A percentile compares a stretch with the other conserved stretches of the same genome.
Conservation (phyloP, 192 early-diverging fungal species). For the Coemansia sp. region DNA sequence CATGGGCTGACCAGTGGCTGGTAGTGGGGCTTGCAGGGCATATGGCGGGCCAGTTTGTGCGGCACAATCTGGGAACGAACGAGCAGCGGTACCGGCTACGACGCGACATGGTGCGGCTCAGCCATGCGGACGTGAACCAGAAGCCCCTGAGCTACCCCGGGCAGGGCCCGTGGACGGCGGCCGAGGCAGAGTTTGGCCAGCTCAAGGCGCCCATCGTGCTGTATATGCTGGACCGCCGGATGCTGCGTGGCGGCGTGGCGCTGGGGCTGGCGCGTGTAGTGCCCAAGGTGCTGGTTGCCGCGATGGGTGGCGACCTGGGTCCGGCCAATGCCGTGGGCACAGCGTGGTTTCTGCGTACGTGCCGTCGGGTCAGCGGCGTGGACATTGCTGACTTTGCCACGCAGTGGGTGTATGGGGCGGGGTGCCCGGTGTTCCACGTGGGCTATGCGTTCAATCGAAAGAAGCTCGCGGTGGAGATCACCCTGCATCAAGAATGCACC, state of each 20-base stretch:
- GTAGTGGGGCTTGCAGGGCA: constrained; percentile 77
- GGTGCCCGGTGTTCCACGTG: constrained; percentile 85
- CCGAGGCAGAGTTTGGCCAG: constrained; percentile 71
- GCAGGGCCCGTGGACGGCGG: constrained; percentile 55
- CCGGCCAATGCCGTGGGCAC: constrained; percentile 60
- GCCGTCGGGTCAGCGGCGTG: constrained; percentile 83
- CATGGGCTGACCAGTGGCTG: constrained; percentile 88
- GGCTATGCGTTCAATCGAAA: constrained; percentile 88
- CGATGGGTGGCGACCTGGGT: constrained; percentile 66
- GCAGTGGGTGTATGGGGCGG: constrained; percentile 93
- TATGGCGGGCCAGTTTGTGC: constrained; percentile 70
- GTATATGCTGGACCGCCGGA: constrained; percentile 86
- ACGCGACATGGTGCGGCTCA: constrained; percentile 81
- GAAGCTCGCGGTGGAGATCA: constrained; percentile 93
- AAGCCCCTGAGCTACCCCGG: constrained; percentile 75
- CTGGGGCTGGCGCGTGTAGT: constrained; percentile 74
- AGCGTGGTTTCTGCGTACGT: constrained; percentile 71
- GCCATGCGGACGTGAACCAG: constrained; percentile 81
- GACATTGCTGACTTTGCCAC: constrained; percentile 80
- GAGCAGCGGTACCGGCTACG: constrained; percentile 80
- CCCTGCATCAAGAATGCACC: constrained; percentile 70
- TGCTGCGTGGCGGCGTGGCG: constrained; percentile 72
- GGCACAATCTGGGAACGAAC: constrained; percentile 80
- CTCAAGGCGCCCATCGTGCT: constrained; percentile 87
- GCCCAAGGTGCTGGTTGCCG: constrained; percentile 72